Base-by-base conservation (phyloP, 177 flowering plant species). In the Telopea speciosissima region DNA sequence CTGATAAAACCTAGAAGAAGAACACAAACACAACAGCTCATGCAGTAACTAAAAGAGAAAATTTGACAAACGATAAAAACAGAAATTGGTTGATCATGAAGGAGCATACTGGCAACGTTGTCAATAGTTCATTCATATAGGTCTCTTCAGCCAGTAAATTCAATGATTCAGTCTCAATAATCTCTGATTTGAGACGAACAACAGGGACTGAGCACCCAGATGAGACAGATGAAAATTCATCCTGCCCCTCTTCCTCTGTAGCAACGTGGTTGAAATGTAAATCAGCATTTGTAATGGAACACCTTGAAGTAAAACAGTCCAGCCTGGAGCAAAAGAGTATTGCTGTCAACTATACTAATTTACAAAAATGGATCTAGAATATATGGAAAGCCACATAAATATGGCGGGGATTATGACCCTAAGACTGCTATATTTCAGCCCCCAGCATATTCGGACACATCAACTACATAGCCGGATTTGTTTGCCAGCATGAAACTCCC, bases 1-100 rank as follows among this genome's bases (percentile, higher is more conserved):
- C 89, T 4, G 97, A 76, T 60, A 95, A 75, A 72, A 95, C 97
- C 99, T 95, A 77, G 58, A 74, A 72, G 54, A 40, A 62, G 25
- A 61, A 69, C n/a, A 28, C 24, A 36, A 44, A 13, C 25, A 56
- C 45, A 42, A 54, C 23, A 36, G n/a, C n/a, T 2, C 16, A n/a
- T 33, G 52, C 12, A 36, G 16, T 25, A 54, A 65, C 68, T n/a
- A 23, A 14, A 71, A 67, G 17, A 31, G 10, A 31, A 68, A 68
- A 24, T 21, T 1, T 54, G 59, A 12, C 7, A 12, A 49, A 3
- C 13, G 19, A 12, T 12, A 3, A 54, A 65, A 16, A 71, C 17
- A 22, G 8, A 11, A 11, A 22, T 24, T n/a, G 58, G 19, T 62
- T 24, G 9, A 67, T 11, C n/a, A 63, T 23, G 5, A 63, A 23